Base-by-base conservation (phyloP, 805 yeast species). In the Saccharomycopsis sp. region DNA sequence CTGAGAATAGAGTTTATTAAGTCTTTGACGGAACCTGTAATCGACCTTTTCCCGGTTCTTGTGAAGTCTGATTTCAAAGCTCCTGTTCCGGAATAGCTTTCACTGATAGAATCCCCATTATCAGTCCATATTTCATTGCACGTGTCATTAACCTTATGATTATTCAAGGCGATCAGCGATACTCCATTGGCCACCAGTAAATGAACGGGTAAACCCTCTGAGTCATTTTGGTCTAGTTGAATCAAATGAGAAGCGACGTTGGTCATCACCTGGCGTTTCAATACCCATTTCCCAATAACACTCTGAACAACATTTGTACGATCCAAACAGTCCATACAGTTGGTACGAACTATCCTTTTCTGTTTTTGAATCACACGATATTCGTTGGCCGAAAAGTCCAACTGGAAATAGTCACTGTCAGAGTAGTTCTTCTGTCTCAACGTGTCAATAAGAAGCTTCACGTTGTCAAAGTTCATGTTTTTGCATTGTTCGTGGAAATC, bases 251-350 rank as follows among this genome's bases (percentile, higher is more conserved):
- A 7, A 16, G 48, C 21, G 4, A 44, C 21, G 16, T 44, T 44
- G 4, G 18, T 44, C 21, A 44, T 16, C 7, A 44, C 16, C 16
- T 44, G 48, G 8, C 48, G 8, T 12, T 41, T 51, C 16, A 57
- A 34, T 12, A 57, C 56, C 56, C 61, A 60, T 52, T 54, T 55
- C 2, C 56, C 62, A 51, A 60, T 50, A 23, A 52, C 48, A 20
- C 60, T 44, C 21, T 44, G 48, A 34, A 92, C 98, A 55, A 92
- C 98, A 68, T 92, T 92, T 3, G 99, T 92, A 72, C 99, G 83
- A 72, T 92, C 99, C 64, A 92, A 77, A 73, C 99, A 92, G 73
- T 92, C 99, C 98, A 92, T 94, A 77, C 99, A 92, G 72, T 92
- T 92, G 3, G 98, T 90, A 70, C 99, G 37, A 20, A 60, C 53